A percentile compares a stretch with the other conserved stretches of the same genome.
Evolutionary conservation across 163 green algal genomes (phyloP).

Genomic region (Coccomyxa subellipsoidea): DNA sequence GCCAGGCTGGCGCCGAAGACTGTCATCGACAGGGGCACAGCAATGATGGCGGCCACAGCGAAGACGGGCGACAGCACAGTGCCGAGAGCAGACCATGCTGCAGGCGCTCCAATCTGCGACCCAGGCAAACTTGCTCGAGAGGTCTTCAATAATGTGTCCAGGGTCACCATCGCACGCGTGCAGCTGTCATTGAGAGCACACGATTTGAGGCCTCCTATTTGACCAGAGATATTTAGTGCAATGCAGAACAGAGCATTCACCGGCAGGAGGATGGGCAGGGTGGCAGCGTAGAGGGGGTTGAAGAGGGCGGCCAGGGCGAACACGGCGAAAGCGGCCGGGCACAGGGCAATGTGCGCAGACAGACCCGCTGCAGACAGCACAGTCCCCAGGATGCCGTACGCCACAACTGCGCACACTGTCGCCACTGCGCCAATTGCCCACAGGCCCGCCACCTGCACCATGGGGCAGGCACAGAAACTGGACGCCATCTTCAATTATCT

Average conservation of each 20-base stretch:
- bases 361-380: not conserved
- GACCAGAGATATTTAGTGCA: too few relatives aligned
- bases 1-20: not conserved
- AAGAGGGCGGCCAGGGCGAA: not conserved
- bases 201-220: too few relatives aligned
- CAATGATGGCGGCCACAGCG: not conserved
- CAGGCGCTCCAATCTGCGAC: not conserved
- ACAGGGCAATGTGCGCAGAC: not conserved
- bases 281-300: not conserved
- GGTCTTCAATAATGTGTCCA: too few relatives aligned
- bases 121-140: too few relatives aligned
- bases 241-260: not conserved
- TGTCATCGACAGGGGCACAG: not conserved
- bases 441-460: conserved; percentile 2
- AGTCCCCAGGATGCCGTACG: not conserved
- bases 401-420: not conserved
- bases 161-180: too few relatives aligned
- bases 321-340: not conserved
- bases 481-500: not conserved
- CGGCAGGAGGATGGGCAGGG: conserved; percentile 3
- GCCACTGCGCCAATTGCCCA: not conserved
- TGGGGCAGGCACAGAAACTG: not conserved
- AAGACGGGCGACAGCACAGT: not conserved
- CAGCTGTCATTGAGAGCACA: too few relatives aligned
- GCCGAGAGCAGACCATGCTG: not conserved